Evolutionary conservation across 1,284 basidiomycete species (phyloP).

Genomic region (Lentinula novae-zelandiae): DNA sequence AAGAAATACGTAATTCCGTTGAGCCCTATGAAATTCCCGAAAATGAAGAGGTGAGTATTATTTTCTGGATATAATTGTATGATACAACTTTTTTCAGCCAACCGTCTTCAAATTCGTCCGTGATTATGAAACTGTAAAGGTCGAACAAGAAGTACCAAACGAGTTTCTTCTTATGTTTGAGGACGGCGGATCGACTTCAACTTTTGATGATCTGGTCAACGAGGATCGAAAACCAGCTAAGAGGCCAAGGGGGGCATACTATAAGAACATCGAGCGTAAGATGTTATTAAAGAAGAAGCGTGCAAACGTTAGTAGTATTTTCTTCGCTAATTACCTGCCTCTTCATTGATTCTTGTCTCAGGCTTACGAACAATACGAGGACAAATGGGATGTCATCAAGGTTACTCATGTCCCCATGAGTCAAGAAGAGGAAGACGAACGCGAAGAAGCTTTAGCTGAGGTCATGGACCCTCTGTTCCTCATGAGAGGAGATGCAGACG

Average conservation of each 20-base stretch:
- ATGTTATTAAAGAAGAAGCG: conserved; percentile 85
- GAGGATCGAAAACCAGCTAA: conserved; percentile 19
- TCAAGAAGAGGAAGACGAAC: conserved; percentile 48
- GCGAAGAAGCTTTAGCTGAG: conserved; percentile 49
- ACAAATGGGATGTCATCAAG: conserved; percentile 77
- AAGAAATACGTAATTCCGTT: conserved; percentile 39
- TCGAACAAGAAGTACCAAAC: conserved; percentile 80
- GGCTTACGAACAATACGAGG: conserved; percentile 62
- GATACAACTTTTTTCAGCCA: conserved; percentile 35
- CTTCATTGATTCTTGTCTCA: conserved; percentile 25
- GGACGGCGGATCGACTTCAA: conserved; percentile 43
- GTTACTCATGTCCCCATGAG: conserved; percentile 46
- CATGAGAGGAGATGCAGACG: conserved; percentile 35
- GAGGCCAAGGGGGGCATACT: conserved; percentile 70
- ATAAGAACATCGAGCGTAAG: conserved; percentile 84
- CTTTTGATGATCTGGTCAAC: conserved; percentile 35
- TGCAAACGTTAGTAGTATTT: conserved; percentile 53
- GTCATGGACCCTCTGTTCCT: conserved; percentile 50
- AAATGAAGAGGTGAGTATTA: conserved; percentile 43
- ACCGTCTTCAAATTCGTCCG: conserved; percentile 71
- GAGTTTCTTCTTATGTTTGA: conserved; percentile 80
- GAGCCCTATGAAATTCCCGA: conserved; percentile 42
- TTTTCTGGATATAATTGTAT: neutral
- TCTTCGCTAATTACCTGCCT: neutral
- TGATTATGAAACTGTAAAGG: conserved; percentile 81